A percentile compares a stretch with the other conserved stretches of the same genome.
Evolutionary conservation across 2,329 filamentous ascomycete genomes (phyloP).

Genomic region (Calonectria ilicicola): DNA sequence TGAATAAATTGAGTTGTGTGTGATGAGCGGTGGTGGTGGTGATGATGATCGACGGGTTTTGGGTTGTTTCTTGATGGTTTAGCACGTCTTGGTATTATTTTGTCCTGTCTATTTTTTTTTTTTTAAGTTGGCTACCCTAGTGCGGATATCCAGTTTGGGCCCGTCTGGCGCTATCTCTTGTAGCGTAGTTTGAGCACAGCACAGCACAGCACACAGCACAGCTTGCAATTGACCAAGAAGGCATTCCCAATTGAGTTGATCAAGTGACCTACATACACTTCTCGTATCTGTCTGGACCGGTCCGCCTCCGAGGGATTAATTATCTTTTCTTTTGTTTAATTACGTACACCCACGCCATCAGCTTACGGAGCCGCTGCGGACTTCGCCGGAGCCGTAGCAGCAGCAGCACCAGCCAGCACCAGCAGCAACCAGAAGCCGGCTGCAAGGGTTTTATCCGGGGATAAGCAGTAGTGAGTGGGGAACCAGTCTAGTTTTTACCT

Average conservation of each 20-base stretch:
- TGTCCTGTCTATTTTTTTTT: background rate
- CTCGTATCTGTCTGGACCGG: background rate
- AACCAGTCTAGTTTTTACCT: background rate
- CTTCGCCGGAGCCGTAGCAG: background rate
- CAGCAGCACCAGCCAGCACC: background rate
- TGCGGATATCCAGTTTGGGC: background rate
- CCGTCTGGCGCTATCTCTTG: background rate
- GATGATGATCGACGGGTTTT: background rate
- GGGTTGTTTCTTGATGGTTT: background rate
- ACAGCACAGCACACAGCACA: no score
- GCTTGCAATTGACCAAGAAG: background rate
- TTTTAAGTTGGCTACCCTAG: background rate
- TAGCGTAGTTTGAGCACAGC: background rate
- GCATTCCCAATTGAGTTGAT: background rate
- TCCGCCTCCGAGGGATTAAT: constrained; percentile 10
- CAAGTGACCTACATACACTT: background rate
- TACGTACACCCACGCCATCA: constrained; percentile 7
- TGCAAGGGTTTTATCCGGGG: background rate
- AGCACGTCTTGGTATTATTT: constrained; percentile 1
- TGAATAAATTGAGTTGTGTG: background rate
- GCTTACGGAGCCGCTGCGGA: constrained; percentile 8
- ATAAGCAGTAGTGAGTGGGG: constrained; percentile 8
- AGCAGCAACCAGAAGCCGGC: no score
- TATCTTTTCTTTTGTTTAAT: background rate
- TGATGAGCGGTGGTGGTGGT: no score